These are phyloP conservation scores for Streptanthus diversifolius DNA, from an alignment of 345 rosid species.

Conservation along the genomic window DNA sequence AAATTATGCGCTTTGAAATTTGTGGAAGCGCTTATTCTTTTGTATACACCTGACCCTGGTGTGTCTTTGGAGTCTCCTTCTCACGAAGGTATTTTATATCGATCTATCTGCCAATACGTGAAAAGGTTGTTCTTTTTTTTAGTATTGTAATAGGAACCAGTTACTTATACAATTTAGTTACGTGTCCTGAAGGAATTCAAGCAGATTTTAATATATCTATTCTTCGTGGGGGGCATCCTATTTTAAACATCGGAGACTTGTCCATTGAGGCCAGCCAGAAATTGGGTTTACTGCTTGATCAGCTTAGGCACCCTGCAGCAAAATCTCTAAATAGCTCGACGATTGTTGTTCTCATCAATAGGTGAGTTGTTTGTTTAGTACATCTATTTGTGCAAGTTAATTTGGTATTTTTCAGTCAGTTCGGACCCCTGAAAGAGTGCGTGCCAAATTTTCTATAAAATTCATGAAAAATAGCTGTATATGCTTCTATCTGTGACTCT, in stretches of 20 bases:
- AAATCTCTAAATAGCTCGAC: constrained; percentile 65
- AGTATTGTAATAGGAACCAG: background rate
- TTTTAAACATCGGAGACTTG: constrained; percentile 77
- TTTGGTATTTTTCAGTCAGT: constrained; percentile 9
- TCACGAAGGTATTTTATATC: constrained; percentile 50
- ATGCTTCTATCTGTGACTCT: background rate
- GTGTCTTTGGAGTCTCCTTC: constrained; percentile 56
- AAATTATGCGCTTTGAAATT: constrained; percentile 76
- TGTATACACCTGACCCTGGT: constrained; percentile 79
- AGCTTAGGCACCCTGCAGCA: constrained; percentile 79
- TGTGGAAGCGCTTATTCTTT: constrained; percentile 83
- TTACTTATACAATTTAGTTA: constrained; percentile 27
- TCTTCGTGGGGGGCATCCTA: constrained; percentile 87
- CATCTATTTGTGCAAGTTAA: background rate
- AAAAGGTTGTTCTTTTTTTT: background rate
- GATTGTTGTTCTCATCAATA: constrained; percentile 67
- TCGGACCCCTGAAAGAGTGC: background rate
- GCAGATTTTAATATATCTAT: constrained; percentile 72
- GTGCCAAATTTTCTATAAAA: background rate
- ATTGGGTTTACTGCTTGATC: constrained; percentile 85
- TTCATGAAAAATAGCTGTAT: background rate
- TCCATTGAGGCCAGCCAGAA: constrained; percentile 85
- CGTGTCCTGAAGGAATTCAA: constrained; percentile 34
- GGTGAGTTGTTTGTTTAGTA: constrained; percentile 39
- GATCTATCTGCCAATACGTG: constrained; percentile 8